These are phyloP conservation scores for Candida ficus DNA, from an alignment of 805 yeast species.

Conservation along the genomic window DNA sequence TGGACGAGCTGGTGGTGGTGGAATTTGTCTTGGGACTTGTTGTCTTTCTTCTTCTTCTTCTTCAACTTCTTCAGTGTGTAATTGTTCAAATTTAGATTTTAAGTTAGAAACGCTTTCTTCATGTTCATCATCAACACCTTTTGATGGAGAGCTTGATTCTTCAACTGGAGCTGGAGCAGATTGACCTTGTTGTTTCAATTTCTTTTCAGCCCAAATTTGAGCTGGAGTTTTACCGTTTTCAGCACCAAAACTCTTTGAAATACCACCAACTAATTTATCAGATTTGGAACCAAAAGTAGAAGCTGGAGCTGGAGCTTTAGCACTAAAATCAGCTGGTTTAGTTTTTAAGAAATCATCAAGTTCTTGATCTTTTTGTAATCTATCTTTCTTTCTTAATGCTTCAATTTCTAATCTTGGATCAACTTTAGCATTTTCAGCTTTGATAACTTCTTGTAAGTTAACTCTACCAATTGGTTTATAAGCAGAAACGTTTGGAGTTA, in stretches of 20 bases:
- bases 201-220: slow-evolving; percentile 91
- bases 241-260: slow-evolving; percentile 54
- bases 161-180: slow-evolving; percentile 19
- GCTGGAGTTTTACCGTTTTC: slow-evolving; percentile 88
- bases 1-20: slow-evolving; percentile 11
- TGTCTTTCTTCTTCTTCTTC: slow-evolving; percentile 20
- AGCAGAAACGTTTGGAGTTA: slow-evolving; percentile 39
- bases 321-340: slow-evolving; percentile 26
- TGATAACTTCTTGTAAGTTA: slow-evolving; percentile 40
- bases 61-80: slow-evolving; percentile 24
- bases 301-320: slow-evolving; percentile 23
- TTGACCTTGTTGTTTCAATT: slow-evolving; percentile 35
- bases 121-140: slow-evolving; percentile 20
- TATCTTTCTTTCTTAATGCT: slow-evolving; percentile 30
- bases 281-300: slow-evolving; percentile 18
- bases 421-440: slow-evolving; percentile 36
- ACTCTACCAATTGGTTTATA: slow-evolving; percentile 63
- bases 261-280: slow-evolving; percentile 50
- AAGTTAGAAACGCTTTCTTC: slow-evolving; percentile 30
- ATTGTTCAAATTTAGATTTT: slow-evolving; percentile 33
- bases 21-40: slow-evolving; percentile 17
- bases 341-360: slow-evolving; percentile 30
- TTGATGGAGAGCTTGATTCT: slow-evolving; percentile 26
- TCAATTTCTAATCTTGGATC: slow-evolving; percentile 39
- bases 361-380: slow-evolving; percentile 31